Percentiles rank a stretch among this genome's conserved stretches.
phyloP scores from a whole-genome alignment of 768 basidiomycete species.

The Kwoniella sp. region DNA sequence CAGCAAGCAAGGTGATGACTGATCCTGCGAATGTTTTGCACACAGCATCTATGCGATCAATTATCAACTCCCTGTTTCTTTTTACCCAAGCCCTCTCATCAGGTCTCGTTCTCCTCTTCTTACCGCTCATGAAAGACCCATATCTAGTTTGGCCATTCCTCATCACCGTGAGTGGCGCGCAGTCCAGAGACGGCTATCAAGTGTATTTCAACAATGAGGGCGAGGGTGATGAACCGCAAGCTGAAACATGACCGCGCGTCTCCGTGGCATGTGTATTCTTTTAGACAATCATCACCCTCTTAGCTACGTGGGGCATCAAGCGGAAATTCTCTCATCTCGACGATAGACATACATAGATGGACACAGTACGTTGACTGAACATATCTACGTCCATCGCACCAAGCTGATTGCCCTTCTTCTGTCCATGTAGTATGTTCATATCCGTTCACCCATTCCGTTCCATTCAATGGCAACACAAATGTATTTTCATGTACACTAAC shows the following conservation, averaged over 20 bases:
- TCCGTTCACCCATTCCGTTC: too few species aligned
- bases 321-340: constrained; percentile 28
- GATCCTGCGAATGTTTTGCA: not conserved
- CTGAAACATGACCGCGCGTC: not conserved
- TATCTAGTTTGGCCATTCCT: constrained; percentile 45
- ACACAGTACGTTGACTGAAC: not conserved
- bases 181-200: too few species aligned
- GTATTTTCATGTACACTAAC: too few species aligned
- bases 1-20: constrained; percentile 18
- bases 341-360: constrained; percentile 7
- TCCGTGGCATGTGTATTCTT: not conserved
- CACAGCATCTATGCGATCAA: constrained; percentile 28
- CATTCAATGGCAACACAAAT: too few species aligned
- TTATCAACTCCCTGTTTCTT: constrained; percentile 44
- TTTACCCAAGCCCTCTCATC: constrained; percentile 50
- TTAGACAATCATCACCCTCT: constrained; percentile 17
- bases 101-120: constrained; percentile 32
- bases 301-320: constrained; percentile 26
- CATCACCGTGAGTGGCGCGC: constrained; percentile 23
- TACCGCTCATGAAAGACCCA: constrained; percentile 45
- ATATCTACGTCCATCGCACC: not conserved
- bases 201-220: too few species aligned
- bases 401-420: not conserved
- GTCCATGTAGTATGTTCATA: not conserved
- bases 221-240: not conserved